Evolutionary conservation across 2,329 filamentous ascomycete species (phyloP), one percentile per base, ranked within the genome.

Genomic region (Fusarium clavum): DNA sequence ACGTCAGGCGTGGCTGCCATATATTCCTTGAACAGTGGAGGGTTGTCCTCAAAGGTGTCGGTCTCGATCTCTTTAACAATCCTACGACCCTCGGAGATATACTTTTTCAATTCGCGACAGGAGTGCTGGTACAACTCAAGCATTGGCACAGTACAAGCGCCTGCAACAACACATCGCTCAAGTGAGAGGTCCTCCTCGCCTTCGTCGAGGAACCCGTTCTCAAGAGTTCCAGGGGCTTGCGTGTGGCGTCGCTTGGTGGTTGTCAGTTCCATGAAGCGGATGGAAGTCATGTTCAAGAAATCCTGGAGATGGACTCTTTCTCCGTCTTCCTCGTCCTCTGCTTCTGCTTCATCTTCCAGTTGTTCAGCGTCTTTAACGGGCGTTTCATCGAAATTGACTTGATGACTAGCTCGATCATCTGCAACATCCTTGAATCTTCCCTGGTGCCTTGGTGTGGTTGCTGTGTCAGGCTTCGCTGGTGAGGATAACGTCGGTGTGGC

Each of bases 241-340:
- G 95, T 98, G 74, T 97, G 92, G 58, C 96, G 88, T 71, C 95
- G 87, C 79, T 98, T 98, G 2, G 94, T 98, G 1, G 95, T 97
- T n/a, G 92, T 97, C 52, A 99, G 85, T 78, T 99, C 96, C 92
- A 99, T 98, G 82, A 99, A 99, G 57, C 94, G 93, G 75, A 99
- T 97, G 63, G 93, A 97, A 4, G 95, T 98, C 89, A 97, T 90
- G 68, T 97, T 93, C 46, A 99, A 83, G 81, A 99, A 99, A 56
- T 97, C 92, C 73, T 97, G 94, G 5, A 99, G 85, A 47, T 94
- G 92, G 57, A 97, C 94, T 24, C 85, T 86, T 27, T 90, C 76
- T 22, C 86, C 85, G 14, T 83, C 79, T 25, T 84, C 84, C 14
- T 88, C 85, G 10, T 81, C 79, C 49, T 84, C 80, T 22, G 81